Base-by-base conservation (phyloP, 1,284 basidiomycete genomes). In the Baeospora myosura region DNA sequence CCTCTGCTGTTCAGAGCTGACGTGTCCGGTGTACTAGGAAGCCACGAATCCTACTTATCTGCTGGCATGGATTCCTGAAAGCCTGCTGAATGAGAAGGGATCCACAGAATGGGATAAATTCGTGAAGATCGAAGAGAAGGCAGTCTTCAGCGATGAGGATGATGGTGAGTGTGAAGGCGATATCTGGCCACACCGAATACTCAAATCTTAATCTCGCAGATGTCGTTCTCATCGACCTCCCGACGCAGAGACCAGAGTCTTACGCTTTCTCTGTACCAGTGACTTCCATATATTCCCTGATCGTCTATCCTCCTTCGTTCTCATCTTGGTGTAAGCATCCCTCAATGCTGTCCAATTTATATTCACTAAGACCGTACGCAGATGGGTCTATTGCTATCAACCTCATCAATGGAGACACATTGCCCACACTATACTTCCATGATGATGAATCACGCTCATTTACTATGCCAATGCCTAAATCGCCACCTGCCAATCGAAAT, bases 231-330 rank as follows among this genome's bases (percentile, higher is more conserved):
- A 85, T 88, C 48, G 85, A 86, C 53, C 70, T 86, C 41, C 87
- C 86, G 21, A 74, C 72, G 0, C 78, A 80, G 51, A 66, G 82
- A 41, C 83, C 88, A 5, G 88, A 93, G 59, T 88, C 88, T 16
- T 96, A 97, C 57, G 92, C 95, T 1, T 98, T 98, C 66, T 95
- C 92, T 12, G 81, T 97, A 0, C 88, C 94, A 2, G 58, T 98
- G 36, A 80, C 84, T 0, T 85, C 84, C 12, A 79, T 98, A 49
- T 97, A 98, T 61, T 95, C 91, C 16, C 72, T 98, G 38, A 72
- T 91, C 36, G 83, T 95, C 1, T 80, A 86, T 50, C 83, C 88
- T 0, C 92, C 89, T 1, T 82, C 84, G 0, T 65, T 93, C 11
- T 85, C 87, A 2, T 88, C 86, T 3, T 95, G 91, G 91, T 82